Percentiles rank a stretch among this genome's conserved stretches.
Conservation (phyloP, 2,329 filamentous ascomycete species). For the Dryadomyces sulphureus region DNA sequence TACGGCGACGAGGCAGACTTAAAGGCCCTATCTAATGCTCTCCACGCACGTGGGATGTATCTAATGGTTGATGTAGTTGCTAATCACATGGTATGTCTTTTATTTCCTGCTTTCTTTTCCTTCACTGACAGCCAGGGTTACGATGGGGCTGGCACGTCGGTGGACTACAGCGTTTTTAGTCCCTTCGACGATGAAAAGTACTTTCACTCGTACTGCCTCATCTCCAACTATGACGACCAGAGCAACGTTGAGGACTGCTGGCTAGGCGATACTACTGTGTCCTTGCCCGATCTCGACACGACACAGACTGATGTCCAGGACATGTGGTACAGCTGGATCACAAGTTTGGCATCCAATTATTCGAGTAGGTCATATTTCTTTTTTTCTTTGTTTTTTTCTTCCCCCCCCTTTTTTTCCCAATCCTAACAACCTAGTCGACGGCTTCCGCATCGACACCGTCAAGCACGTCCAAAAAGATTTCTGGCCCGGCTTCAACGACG, state of each 20-base stretch:
- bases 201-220: slow-evolving; percentile 45
- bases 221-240: slow-evolving; percentile 33
- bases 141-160: slow-evolving; percentile 18
- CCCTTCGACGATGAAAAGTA: slow-evolving; percentile 37
- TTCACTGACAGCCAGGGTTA: slow-evolving; percentile 15
- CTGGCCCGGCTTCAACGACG: slow-evolving; percentile 36
- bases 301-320: slow-evolving; percentile 19
- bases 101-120: background rate
- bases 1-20: slow-evolving; percentile 47
- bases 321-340: slow-evolving; percentile 44
- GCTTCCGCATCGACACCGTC: slow-evolving; percentile 45
- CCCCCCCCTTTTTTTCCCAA: background rate
- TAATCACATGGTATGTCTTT: slow-evolving; percentile 8
- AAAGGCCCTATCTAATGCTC: slow-evolving; percentile 33
- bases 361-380: slow-evolving; percentile 12
- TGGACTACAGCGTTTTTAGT: slow-evolving; percentile 22
- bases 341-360: slow-evolving; percentile 41
- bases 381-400: background rate
- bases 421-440: slow-evolving; percentile 29
- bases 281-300: slow-evolving; percentile 48
- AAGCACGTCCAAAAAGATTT: slow-evolving; percentile 47
- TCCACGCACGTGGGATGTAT: slow-evolving; percentile 19
- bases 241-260: slow-evolving; percentile 32
- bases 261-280: slow-evolving; percentile 35
- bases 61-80: slow-evolving; percentile 31